Conservation (phyloP, 768 basidiomycete species). For the Hygrocybe coccinea region DNA sequence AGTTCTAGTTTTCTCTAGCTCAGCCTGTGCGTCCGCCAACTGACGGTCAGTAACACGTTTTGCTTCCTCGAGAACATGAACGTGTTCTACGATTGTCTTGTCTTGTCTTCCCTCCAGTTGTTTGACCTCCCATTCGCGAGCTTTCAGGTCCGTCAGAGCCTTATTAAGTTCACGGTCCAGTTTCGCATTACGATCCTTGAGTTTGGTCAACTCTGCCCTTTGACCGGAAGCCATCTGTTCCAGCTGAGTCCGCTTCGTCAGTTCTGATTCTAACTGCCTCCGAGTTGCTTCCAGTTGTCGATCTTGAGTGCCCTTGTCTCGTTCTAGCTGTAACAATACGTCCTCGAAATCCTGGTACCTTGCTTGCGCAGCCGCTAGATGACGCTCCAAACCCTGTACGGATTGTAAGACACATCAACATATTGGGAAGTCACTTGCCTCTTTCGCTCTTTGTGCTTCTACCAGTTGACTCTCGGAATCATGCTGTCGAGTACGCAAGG, state of each 20-base stretch:
- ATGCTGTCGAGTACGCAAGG: conserved; percentile 61
- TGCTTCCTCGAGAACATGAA: conserved; percentile 92
- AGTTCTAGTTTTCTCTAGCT: conserved; percentile 65
- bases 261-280: conserved; percentile 73
- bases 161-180: conserved; percentile 79
- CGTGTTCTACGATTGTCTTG: conserved; percentile 98
- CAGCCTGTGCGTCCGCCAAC: conserved; percentile 72
- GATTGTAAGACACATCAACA: not conserved
- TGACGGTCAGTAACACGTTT: conserved; percentile 92
- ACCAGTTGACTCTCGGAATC: conserved; percentile 62
- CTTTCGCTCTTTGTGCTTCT: conserved; percentile 60
- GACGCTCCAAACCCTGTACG: conserved; percentile 66
- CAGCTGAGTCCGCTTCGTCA: conserved; percentile 64
- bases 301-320: conserved; percentile 70
- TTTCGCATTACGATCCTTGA: conserved; percentile 66
- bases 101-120: conserved; percentile 84
- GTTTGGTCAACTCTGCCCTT: conserved; percentile 62
- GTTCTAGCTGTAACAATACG: conserved; percentile 73
- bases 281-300: conserved; percentile 66
- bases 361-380: conserved; percentile 63
- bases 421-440: conserved; percentile 46
- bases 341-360: conserved; percentile 89
- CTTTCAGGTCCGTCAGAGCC: conserved; percentile 72
- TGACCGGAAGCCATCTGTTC: conserved; percentile 60
- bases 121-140: conserved; percentile 79